Evolutionary conservation across 1,284 basidiomycete species (phyloP).

Genomic region (Apiotrichum gracile): DNA sequence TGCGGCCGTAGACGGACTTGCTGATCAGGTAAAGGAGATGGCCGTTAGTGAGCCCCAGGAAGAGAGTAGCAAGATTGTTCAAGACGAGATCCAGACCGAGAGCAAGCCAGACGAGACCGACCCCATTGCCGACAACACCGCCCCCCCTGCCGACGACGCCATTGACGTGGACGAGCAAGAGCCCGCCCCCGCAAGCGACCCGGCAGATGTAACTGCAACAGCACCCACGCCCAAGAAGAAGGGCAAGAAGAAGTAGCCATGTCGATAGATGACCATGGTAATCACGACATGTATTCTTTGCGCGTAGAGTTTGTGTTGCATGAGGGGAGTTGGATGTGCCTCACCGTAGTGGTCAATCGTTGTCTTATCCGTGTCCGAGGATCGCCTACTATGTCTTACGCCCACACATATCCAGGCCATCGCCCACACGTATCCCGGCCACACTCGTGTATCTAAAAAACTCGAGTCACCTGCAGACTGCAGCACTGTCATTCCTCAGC

Average conservation of each 20-base stretch:
- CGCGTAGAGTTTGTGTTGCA: no score
- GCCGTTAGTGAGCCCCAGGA: conserved; percentile 20
- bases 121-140: background rate
- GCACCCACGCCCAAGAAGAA: background rate
- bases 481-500: no score
- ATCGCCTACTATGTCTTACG: no score
- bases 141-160: background rate
- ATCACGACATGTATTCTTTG: conserved; percentile 4
- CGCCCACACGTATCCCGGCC: no score
- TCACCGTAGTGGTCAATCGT: no score
- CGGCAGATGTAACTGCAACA: background rate
- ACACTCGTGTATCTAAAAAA: no score
- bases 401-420: no score
- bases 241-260: background rate
- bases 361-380: no score
- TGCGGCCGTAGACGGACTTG: conserved; percentile 30
- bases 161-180: background rate
- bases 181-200: background rate
- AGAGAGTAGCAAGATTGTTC: conserved; percentile 2
- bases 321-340: no score
- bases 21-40: conserved; percentile 45
- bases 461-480: no score
- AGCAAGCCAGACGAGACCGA: background rate
- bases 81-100: background rate
- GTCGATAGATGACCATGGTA: conserved; percentile 3